These are phyloP conservation scores for Irpex sp. DNA, from an alignment of 1,284 basidiomycete species.

Conservation along the genomic window DNA sequence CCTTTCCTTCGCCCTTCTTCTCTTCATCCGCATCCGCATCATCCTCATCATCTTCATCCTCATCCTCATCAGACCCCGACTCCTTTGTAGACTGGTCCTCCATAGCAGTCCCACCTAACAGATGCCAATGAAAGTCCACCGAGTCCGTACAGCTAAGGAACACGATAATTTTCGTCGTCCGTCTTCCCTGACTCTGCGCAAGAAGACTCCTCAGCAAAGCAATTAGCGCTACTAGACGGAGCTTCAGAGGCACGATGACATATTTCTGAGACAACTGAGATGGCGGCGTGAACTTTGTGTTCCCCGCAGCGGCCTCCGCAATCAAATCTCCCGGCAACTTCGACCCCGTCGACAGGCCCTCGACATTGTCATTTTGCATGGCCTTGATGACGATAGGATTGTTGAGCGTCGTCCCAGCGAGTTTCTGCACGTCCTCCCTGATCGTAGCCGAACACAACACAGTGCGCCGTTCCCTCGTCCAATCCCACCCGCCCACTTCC, in stretches of 20 bases:
- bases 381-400: constrained; percentile 76
- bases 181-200: constrained; percentile 47
- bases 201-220: constrained; percentile 81
- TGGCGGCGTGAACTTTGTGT: constrained; percentile 85
- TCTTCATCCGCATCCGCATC: constrained; percentile 20
- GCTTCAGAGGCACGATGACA: constrained; percentile 88
- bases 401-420: constrained; percentile 80
- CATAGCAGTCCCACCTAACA: constrained; percentile 83
- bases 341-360: background rate
- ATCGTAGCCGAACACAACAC: constrained; percentile 97
- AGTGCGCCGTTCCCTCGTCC: constrained; percentile 73
- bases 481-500: constrained; percentile 86
- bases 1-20: constrained; percentile 23
- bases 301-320: constrained; percentile 16
- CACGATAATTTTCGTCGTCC: constrained; percentile 79
- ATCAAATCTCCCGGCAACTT: constrained; percentile 7
- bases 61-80: constrained; percentile 7
- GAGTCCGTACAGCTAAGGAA: constrained; percentile 97
- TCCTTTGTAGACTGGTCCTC: constrained; percentile 32
- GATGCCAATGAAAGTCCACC: constrained; percentile 94
- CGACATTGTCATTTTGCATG: constrained; percentile 40
- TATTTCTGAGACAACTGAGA: constrained; percentile 95
- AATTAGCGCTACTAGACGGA: constrained; percentile 88
- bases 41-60: background rate
- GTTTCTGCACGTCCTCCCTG: constrained; percentile 89